A percentile compares a stretch with the other conserved stretches of the same genome.
phyloP scores from a whole-genome alignment of 495 filamentous ascomycete species.

The Penicilliopsis zonata region DNA sequence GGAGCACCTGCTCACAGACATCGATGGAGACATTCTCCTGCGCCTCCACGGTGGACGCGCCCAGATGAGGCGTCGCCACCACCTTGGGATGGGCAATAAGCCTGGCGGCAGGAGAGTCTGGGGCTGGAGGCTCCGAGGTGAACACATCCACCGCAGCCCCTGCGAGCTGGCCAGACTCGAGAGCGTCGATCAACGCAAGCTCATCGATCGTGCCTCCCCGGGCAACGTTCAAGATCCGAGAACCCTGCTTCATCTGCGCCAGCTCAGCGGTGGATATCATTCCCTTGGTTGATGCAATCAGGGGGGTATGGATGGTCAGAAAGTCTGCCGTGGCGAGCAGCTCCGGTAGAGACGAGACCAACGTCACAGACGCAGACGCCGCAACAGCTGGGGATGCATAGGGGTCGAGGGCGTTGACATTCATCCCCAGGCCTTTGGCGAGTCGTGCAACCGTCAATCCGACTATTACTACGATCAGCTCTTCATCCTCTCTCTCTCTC shows the following conservation, averaged over 20 bases:
- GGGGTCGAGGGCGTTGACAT: constrained; percentile 51
- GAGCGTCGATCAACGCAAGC: constrained; percentile 48
- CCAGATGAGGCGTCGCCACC: constrained; percentile 60
- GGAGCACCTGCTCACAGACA: constrained; percentile 60
- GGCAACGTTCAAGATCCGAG: constrained; percentile 57
- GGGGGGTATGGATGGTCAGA: constrained; percentile 62
- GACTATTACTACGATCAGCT: constrained; percentile 35
- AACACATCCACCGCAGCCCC: constrained; percentile 69
- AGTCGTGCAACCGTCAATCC: constrained; percentile 59
- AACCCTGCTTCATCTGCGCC: constrained; percentile 51
- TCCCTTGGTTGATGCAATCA: constrained; percentile 57
- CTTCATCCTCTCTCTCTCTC: too few relatives aligned
- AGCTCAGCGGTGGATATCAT: constrained; percentile 51
- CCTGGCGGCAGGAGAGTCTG: constrained; percentile 36
- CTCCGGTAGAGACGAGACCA: constrained; percentile 38
- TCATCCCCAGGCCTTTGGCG: constrained; percentile 59
- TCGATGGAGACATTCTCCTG: constrained; percentile 67
- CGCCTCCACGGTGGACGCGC: constrained; percentile 62
- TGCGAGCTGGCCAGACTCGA: constrained; percentile 54
- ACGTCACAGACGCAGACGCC: constrained; percentile 40
- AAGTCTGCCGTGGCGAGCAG: constrained; percentile 54
- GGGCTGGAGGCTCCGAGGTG: constrained; percentile 50
- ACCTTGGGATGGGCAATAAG: constrained; percentile 51
- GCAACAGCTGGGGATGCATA: constrained; percentile 53
- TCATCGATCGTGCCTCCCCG: constrained; percentile 70